Conservation (phyloP, 192 early-diverging fungal species). For the Coemansia sp. region DNA sequence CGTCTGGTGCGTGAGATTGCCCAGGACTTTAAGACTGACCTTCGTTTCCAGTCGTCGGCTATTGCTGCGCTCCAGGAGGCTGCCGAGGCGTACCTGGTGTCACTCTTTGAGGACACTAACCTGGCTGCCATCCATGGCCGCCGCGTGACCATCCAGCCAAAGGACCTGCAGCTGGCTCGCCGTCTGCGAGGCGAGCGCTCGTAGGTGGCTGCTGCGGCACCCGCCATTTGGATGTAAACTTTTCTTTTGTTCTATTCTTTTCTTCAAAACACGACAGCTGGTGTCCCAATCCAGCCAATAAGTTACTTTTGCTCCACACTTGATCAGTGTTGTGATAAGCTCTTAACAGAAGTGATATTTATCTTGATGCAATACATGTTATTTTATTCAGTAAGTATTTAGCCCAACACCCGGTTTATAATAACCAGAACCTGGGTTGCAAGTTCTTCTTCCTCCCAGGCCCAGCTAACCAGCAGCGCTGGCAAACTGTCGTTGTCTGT, state of each 20-base stretch:
- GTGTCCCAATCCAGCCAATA: background rate
- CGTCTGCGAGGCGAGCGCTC: slow-evolving; percentile 91
- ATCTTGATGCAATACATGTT: too few species aligned
- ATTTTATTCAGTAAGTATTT: background rate
- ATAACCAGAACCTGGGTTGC: slow-evolving; percentile 60
- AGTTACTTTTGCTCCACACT: too few species aligned
- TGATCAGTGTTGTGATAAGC: too few species aligned
- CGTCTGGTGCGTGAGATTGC: slow-evolving; percentile 98
- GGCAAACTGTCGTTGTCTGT: slow-evolving; percentile 20
- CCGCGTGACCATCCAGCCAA: slow-evolving; percentile 99
- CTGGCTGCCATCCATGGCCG: slow-evolving; percentile 99
- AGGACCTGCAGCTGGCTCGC: slow-evolving; percentile 98
- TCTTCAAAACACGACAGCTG: too few species aligned
- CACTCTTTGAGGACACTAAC: slow-evolving; percentile 97
- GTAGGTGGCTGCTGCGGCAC: slow-evolving; percentile 62
- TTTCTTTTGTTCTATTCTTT: background rate
- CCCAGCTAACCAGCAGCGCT: slow-evolving; percentile 59
- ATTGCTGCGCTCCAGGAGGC: slow-evolving; percentile 99
- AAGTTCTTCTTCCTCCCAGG: slow-evolving; percentile 66
- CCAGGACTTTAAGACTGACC: slow-evolving; percentile 99
- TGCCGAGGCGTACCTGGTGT: slow-evolving; percentile 89
- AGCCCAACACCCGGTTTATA: slow-evolving; percentile 51
- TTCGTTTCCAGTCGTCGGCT: slow-evolving; percentile 98
- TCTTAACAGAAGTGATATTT: too few species aligned
- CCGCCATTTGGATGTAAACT: slow-evolving; percentile 1